Conservation (phyloP, 257 asterid genomes). For the Solanum arcanum region DNA sequence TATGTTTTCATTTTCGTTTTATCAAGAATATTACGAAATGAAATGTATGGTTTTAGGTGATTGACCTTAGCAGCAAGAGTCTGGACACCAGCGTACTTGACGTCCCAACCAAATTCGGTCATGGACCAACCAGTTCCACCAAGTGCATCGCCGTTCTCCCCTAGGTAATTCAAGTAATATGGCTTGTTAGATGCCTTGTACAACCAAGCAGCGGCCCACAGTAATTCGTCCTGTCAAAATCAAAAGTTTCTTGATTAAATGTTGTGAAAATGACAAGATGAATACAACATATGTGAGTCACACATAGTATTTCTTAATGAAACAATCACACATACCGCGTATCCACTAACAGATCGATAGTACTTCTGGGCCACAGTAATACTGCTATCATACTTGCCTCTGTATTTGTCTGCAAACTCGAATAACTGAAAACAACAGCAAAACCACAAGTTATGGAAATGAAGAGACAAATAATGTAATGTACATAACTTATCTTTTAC, state of each 20-base stretch:
- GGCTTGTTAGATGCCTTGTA: constrained; percentile 76
- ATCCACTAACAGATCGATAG: constrained; percentile 95
- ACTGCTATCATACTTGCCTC: constrained; percentile 94
- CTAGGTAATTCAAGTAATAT: constrained; percentile 68
- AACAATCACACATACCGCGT: constrained; percentile 60
- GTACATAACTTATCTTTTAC: not conserved
- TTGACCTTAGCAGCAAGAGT: constrained; percentile 76
- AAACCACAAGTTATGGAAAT: not conserved
- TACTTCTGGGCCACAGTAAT: constrained; percentile 85
- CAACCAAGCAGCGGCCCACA: constrained; percentile 98
- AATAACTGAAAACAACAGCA: constrained; percentile 48
- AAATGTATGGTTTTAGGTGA: not conserved
- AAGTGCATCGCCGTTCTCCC: constrained; percentile 62
- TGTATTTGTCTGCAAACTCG: constrained; percentile 86
- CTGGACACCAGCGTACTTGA: constrained; percentile 92
- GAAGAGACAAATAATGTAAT: not conserved
- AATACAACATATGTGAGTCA: not conserved
- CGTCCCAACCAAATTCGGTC: constrained; percentile 98
- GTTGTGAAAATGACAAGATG: not conserved
- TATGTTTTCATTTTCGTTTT: not conserved
- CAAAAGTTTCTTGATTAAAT: not conserved
- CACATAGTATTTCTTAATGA: not conserved
- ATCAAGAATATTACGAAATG: not conserved
- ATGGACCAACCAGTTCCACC: constrained; percentile 98
- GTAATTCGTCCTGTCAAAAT: constrained; percentile 63